Evolutionary conservation across 441 rosid genomes (phyloP).

Genomic region (Pelargonium myrrhifolium): DNA sequence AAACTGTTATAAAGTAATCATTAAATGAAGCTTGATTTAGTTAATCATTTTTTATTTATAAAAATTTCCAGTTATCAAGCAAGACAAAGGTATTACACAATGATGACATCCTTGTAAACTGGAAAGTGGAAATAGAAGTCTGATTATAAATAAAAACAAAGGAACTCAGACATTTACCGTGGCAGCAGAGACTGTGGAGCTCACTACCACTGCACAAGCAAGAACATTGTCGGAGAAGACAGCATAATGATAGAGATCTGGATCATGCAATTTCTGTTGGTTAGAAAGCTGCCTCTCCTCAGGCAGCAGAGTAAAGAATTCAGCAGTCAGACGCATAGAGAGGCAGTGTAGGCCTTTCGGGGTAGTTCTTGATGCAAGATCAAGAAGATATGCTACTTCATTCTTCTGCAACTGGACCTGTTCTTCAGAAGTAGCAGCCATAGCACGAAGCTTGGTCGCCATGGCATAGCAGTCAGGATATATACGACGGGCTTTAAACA

Average conservation of each 20-base stretch:
- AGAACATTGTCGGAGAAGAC: slow-evolving; percentile 76
- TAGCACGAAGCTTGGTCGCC: slow-evolving; percentile 66
- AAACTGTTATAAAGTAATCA: background rate
- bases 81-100: too few relatives aligned
- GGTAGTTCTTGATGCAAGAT: slow-evolving; percentile 77
- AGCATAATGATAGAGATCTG: slow-evolving; percentile 59
- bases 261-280: slow-evolving; percentile 46
- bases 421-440: slow-evolving; percentile 65
- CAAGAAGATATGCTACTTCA: slow-evolving; percentile 56
- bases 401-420: slow-evolving; percentile 59
- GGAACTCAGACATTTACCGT: slow-evolving; percentile 35
- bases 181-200: slow-evolving; percentile 69
- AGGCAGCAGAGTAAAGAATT: slow-evolving; percentile 57
- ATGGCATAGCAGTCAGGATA: slow-evolving; percentile 59
- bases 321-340: slow-evolving; percentile 74
- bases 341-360: slow-evolving; percentile 93
- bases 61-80: too few relatives aligned
- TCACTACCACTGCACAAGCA: slow-evolving; percentile 81
- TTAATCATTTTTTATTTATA: background rate
- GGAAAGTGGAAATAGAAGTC: too few relatives aligned
- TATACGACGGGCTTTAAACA: slow-evolving; percentile 53
- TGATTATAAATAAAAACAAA: slow-evolving; percentile 1
- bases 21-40: background rate
- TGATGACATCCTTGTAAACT: too few relatives aligned
- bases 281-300: slow-evolving; percentile 64